A percentile compares a stretch with the other conserved stretches of the same genome.
These are phyloP conservation scores for Didymella pomorum DNA, from an alignment of 2,329 filamentous ascomycete species.

Conservation along the genomic window DNA sequence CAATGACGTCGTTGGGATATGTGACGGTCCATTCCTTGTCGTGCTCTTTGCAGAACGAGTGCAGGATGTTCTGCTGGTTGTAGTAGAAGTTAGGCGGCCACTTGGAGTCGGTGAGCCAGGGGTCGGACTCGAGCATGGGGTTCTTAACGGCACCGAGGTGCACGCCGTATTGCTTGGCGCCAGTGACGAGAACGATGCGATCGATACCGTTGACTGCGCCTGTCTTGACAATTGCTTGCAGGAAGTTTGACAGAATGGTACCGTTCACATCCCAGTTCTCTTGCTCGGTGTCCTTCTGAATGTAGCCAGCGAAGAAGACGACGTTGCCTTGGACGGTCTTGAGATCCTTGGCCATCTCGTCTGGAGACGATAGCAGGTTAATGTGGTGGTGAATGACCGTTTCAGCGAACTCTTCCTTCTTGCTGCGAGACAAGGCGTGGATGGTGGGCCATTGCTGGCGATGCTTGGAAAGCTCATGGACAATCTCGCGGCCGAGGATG, in stretches of 20 bases:
- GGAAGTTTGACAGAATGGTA: neutral
- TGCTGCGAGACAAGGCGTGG: neutral
- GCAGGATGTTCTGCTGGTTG: slow-evolving; percentile 57
- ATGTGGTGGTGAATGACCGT: neutral
- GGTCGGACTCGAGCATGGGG: slow-evolving; percentile 59
- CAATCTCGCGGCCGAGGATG: neutral
- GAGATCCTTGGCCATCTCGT: neutral
- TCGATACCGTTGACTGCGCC: neutral
- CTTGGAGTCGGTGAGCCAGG: slow-evolving; percentile 51
- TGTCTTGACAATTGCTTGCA: neutral
- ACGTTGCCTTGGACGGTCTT: neutral
- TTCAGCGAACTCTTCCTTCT: neutral
- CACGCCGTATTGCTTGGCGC: slow-evolving; percentile 57
- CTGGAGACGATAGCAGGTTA: neutral
- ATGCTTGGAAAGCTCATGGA: neutral
- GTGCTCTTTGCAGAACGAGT: slow-evolving; percentile 39
- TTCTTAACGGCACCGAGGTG: slow-evolving; percentile 59
- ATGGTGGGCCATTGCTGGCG: neutral
- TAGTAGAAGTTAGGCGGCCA: slow-evolving; percentile 20
- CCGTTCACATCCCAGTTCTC: neutral
- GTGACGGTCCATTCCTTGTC: slow-evolving; percentile 55
- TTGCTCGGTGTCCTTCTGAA: neutral
- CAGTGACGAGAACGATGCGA: slow-evolving; percentile 46
- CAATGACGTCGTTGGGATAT: slow-evolving; percentile 57
- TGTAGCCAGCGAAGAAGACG: neutral